A percentile compares a stretch with the other conserved stretches of the same genome.
Evolutionary conservation across 2,329 filamentous ascomycete species (phyloP).

Genomic region (Microascus cirrosus): DNA sequence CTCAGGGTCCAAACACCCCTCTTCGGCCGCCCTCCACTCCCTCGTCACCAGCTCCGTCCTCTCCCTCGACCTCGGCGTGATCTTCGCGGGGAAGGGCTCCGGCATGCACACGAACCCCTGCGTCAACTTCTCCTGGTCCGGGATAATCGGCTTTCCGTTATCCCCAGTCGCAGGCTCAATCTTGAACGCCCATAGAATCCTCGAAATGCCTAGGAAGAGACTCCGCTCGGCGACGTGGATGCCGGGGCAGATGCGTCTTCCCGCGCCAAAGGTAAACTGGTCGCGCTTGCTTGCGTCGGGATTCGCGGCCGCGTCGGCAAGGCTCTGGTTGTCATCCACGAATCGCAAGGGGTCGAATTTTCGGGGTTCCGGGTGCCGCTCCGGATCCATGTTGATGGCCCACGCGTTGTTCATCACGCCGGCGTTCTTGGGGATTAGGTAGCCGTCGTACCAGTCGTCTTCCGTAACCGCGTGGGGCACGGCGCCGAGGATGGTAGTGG

Average conservation of each 20-base stretch:
- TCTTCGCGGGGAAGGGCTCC: slow-evolving; percentile 7
- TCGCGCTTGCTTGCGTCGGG: slow-evolving; percentile 31
- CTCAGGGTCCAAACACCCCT: background rate
- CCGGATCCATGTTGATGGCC: slow-evolving; percentile 33
- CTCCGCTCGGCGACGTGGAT: slow-evolving; percentile 40
- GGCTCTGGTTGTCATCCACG: slow-evolving; percentile 14
- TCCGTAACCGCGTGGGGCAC: slow-evolving; percentile 24
- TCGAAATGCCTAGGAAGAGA: slow-evolving; percentile 33
- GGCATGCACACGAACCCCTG: slow-evolving; percentile 8
- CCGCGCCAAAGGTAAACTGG: slow-evolving; percentile 43
- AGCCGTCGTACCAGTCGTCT: slow-evolving; percentile 25
- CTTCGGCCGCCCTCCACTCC: slow-evolving; percentile 5
- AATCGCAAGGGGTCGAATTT: slow-evolving; percentile 29
- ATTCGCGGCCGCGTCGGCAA: slow-evolving; percentile 14
- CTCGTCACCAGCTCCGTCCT: slow-evolving; percentile 4
- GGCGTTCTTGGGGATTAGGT: slow-evolving; percentile 28
- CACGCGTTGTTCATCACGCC: slow-evolving; percentile 29
- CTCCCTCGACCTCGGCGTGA: slow-evolving; percentile 4
- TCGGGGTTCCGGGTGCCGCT: slow-evolving; percentile 25
- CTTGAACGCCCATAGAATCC: slow-evolving; percentile 36
- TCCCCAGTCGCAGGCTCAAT: slow-evolving; percentile 14
- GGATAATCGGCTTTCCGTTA: slow-evolving; percentile 6
- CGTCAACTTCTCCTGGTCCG: slow-evolving; percentile 7
- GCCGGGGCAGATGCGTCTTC: slow-evolving; percentile 46
- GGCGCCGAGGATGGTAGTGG: slow-evolving; percentile 20